These are phyloP conservation scores for Oropetium thomaeum DNA, from an alignment of 176 grass and related monocot genomes.

Conservation along the genomic window DNA sequence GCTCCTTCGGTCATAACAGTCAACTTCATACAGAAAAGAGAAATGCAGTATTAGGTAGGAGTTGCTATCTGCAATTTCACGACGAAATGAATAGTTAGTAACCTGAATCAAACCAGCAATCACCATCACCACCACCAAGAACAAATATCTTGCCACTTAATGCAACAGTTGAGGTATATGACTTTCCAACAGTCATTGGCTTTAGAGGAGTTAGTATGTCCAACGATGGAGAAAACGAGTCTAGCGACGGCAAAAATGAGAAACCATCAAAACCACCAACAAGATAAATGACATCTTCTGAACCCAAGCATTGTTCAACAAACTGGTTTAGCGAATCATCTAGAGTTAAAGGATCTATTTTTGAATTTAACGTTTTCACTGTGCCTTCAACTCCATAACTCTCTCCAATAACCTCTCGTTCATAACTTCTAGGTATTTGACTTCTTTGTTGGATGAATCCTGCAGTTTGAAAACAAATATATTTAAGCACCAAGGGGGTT, in stretches of 20 bases:
- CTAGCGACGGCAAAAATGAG: constrained; percentile 54
- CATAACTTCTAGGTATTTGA: constrained; percentile 34
- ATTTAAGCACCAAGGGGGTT: background rate
- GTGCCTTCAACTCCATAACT: constrained; percentile 43
- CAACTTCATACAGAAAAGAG: constrained; percentile 54
- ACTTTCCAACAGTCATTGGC: constrained; percentile 48
- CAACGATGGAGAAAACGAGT: constrained; percentile 71
- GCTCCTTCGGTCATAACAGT: constrained; percentile 61
- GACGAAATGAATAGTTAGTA: constrained; percentile 18
- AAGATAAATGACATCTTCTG: constrained; percentile 77
- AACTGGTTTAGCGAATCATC: constrained; percentile 60
- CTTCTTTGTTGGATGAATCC: constrained; percentile 43
- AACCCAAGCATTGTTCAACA: constrained; percentile 66
- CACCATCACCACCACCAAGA: constrained; percentile 65
- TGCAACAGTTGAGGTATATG: constrained; percentile 61
- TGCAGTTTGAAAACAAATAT: constrained; percentile 43
- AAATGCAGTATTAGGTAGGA: constrained; percentile 23
- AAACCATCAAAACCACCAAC: constrained; percentile 65
- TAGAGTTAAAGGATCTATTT: constrained; percentile 57
- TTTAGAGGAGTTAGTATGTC: constrained; percentile 70
- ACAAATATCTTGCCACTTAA: constrained; percentile 74
- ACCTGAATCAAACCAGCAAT: constrained; percentile 75
- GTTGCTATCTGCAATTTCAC: background rate
- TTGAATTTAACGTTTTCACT: constrained; percentile 43
- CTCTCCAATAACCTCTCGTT: constrained; percentile 47